Evolutionary conservation across 345 rosid genomes (phyloP).

Genomic region (Murraya koenigii): DNA sequence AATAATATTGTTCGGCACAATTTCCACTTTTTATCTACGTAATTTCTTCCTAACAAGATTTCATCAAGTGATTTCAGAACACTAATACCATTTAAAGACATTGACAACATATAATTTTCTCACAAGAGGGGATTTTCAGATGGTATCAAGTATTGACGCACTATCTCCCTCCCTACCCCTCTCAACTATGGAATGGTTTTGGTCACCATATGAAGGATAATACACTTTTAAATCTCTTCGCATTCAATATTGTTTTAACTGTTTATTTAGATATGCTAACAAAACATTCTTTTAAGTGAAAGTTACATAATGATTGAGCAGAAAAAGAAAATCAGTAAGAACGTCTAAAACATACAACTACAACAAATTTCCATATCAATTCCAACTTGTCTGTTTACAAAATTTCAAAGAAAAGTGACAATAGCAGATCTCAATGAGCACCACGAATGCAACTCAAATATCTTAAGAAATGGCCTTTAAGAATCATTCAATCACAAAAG

Average conservation of each 20-base stretch:
- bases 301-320: background rate
- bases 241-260: background rate
- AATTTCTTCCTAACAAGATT: background rate
- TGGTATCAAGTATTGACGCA: too few species aligned
- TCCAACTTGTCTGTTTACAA: background rate
- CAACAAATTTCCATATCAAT: background rate
- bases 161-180: too few species aligned
- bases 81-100: too few species aligned
- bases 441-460: background rate
- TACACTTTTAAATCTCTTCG: background rate
- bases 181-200: too few species aligned
- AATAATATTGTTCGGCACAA: background rate
- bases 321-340: background rate
- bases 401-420: background rate
- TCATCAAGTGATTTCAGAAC: background rate
- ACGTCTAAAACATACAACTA: background rate
- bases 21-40: background rate
- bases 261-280: background rate
- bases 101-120: too few species aligned
- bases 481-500: constrained; percentile 1
- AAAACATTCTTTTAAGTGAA: background rate
- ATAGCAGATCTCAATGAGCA: background rate
- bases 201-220: too few species aligned
- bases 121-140: too few species aligned
- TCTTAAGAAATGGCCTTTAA: background rate